Evolutionary conservation across 805 yeast genomes (phyloP).

Genomic region (Zygosaccharomyces bisporus): DNA sequence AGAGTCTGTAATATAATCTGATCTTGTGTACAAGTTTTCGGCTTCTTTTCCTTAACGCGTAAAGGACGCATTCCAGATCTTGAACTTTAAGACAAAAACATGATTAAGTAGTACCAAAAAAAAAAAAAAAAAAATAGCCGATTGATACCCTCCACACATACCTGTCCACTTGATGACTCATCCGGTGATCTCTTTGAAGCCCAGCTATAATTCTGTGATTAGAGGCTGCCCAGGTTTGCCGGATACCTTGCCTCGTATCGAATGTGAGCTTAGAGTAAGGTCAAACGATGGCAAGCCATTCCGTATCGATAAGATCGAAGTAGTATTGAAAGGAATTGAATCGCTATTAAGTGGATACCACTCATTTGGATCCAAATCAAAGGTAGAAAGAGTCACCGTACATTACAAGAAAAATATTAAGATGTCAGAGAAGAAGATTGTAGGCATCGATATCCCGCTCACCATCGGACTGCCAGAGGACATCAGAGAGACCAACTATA

Average conservation of each 20-base stretch:
- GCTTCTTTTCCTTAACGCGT: constrained; percentile 2
- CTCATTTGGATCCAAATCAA: constrained; percentile 23
- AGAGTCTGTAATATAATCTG: not conserved
- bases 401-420: constrained; percentile 36
- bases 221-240: constrained; percentile 70
- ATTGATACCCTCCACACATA: constrained; percentile 4
- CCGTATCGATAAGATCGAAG: constrained; percentile 44
- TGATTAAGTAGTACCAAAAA: no score
- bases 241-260: constrained; percentile 55
- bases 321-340: constrained; percentile 50
- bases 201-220: constrained; percentile 51
- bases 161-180: no score
- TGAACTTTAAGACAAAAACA: not conserved
- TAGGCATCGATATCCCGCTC: constrained; percentile 59
- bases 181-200: constrained; percentile 41
- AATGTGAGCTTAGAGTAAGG: constrained; percentile 53
- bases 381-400: constrained; percentile 25
- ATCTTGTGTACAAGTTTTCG: not conserved
- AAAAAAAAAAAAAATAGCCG: not conserved
- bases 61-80: constrained; percentile 4
- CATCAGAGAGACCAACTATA: constrained; percentile 50
- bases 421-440: constrained; percentile 41
- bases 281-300: constrained; percentile 48
- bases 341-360: constrained; percentile 36
- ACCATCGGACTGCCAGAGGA: constrained; percentile 53